These are phyloP conservation scores for Tephrocybe sp. DNA, from an alignment of 768 basidiomycete species.

Conservation along the genomic window DNA sequence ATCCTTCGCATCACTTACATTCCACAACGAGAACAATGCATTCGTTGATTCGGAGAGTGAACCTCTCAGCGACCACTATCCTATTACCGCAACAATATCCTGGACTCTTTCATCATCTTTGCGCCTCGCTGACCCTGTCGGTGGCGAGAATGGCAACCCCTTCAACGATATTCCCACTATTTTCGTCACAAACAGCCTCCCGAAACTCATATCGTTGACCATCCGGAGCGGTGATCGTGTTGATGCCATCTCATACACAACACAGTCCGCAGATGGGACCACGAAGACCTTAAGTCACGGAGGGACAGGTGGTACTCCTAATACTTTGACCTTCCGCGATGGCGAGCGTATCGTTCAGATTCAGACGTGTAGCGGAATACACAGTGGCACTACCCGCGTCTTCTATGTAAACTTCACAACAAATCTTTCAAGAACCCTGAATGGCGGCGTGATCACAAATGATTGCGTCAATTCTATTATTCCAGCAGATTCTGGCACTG, in stretches of 20 bases:
- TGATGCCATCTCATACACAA: slow-evolving; percentile 29
- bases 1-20: slow-evolving; percentile 24
- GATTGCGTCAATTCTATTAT: slow-evolving; percentile 26
- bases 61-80: slow-evolving; percentile 37
- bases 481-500: slow-evolving; percentile 27
- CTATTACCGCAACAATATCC: slow-evolving; percentile 24
- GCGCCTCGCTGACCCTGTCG: slow-evolving; percentile 30
- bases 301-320: slow-evolving; percentile 31
- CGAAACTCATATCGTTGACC: slow-evolving; percentile 29
- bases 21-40: slow-evolving; percentile 30
- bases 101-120: slow-evolving; percentile 31
- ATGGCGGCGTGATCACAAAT: slow-evolving; percentile 27
- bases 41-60: slow-evolving; percentile 28
- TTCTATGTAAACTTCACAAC: slow-evolving; percentile 32
- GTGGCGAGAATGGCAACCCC: slow-evolving; percentile 31
- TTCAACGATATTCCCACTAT: slow-evolving; percentile 31
- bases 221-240: slow-evolving; percentile 31
- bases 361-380: slow-evolving; percentile 26
- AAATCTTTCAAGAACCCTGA: slow-evolving; percentile 26
- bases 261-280: slow-evolving; percentile 18
- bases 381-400: slow-evolving; percentile 27
- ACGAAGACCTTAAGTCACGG: slow-evolving; percentile 27
- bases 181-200: slow-evolving; percentile 15
- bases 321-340: slow-evolving; percentile 23
- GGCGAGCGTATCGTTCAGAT: slow-evolving; percentile 25